Evolutionary conservation across 2,329 filamentous ascomycete genomes (phyloP).

Genomic region (Aureobasidium sp.): DNA sequence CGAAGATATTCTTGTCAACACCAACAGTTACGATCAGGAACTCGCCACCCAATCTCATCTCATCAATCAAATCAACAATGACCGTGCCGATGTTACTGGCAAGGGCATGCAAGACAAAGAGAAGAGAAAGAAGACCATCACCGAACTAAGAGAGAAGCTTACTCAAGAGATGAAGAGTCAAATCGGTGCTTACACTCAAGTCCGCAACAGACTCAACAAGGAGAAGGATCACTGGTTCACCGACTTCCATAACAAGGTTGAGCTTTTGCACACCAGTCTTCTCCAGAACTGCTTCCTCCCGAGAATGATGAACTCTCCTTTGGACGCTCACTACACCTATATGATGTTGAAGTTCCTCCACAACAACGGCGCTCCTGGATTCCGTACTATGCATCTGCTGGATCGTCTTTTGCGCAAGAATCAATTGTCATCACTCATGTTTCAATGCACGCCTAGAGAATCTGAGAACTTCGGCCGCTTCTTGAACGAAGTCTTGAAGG

Average conservation of each 20-base stretch:
- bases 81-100: conserved; percentile 64
- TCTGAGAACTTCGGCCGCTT: conserved; percentile 91
- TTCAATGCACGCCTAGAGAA: conserved; percentile 81
- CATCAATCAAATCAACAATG: conserved; percentile 57
- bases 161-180: conserved; percentile 66
- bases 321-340: conserved; percentile 84
- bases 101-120: conserved; percentile 59
- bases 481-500: conserved; percentile 69
- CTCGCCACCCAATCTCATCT: conserved; percentile 60
- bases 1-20: conserved; percentile 70
- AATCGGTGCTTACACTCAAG: conserved; percentile 57
- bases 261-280: conserved; percentile 63
- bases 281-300: conserved; percentile 92
- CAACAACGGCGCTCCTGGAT: conserved; percentile 72
- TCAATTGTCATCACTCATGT: conserved; percentile 72
- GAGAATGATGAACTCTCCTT: conserved; percentile 70
- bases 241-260: conserved; percentile 52
- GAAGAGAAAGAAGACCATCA: conserved; percentile 59
- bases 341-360: conserved; percentile 83
- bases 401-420: conserved; percentile 79
- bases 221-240: conserved; percentile 76
- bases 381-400: conserved; percentile 76
- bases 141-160: conserved; percentile 60
- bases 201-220: conserved; percentile 60
- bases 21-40: conserved; percentile 69